These are phyloP conservation scores for Fistulinella cinereoalba DNA, from an alignment of 1,284 basidiomycete species.

Conservation along the genomic window DNA sequence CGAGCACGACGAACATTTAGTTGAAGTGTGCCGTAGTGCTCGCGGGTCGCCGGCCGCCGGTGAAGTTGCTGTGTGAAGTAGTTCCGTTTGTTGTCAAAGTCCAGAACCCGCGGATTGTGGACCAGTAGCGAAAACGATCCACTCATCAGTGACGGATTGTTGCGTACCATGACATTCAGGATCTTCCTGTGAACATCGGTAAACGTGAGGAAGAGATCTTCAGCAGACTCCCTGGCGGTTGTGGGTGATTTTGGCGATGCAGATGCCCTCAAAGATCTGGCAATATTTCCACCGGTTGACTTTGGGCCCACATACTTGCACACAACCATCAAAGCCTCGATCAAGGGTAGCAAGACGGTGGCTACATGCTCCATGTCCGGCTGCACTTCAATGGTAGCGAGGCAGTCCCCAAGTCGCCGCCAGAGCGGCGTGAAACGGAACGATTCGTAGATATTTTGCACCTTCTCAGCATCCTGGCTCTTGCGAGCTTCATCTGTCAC, in stretches of 20 bases:
- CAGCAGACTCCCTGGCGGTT: slow-evolving; percentile 69
- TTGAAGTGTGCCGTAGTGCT: slow-evolving; percentile 83
- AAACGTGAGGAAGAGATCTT: slow-evolving; percentile 90
- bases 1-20: slow-evolving; percentile 91
- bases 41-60: slow-evolving; percentile 74
- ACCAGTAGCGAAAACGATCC: slow-evolving; percentile 97
- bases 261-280: slow-evolving; percentile 53
- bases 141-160: slow-evolving; percentile 96
- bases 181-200: slow-evolving; percentile 95
- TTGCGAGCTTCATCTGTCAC: slow-evolving; percentile 39
- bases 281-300: slow-evolving; percentile 38
- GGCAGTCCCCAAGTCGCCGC: slow-evolving; percentile 82
- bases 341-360: slow-evolving; percentile 86
- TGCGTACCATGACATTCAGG: slow-evolving; percentile 96
- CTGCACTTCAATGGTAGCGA: slow-evolving; percentile 78
- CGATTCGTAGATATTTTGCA: slow-evolving; percentile 81
- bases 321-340: slow-evolving; percentile 96
- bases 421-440: slow-evolving; percentile 87
- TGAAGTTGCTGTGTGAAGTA: slow-evolving; percentile 98
- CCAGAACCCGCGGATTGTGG: slow-evolving; percentile 93
- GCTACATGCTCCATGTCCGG: slow-evolving; percentile 83
- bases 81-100: slow-evolving; percentile 99
- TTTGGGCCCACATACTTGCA: slow-evolving; percentile 89
- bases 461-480: slow-evolving; percentile 70
- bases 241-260: slow-evolving; percentile 66